Percentiles rank a stretch among this genome's conserved stretches.
phyloP scores from a whole-genome alignment of 2,329 filamentous ascomycete genomes.

The Stemphylium beticola region DNA sequence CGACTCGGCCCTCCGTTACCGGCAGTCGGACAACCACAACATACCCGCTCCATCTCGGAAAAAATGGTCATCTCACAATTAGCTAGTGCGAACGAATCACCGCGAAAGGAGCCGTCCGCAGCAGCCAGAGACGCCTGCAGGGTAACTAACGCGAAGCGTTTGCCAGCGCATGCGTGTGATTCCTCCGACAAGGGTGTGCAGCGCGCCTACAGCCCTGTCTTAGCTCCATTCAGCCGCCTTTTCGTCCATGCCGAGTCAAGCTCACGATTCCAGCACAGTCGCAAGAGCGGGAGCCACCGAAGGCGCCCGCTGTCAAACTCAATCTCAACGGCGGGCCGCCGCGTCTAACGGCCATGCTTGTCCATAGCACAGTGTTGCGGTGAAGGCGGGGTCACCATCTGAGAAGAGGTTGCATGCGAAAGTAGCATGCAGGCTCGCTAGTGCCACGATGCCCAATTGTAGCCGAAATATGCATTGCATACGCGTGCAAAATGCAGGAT shows the following conservation, averaged over 20 bases:
- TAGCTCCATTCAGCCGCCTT: not conserved
- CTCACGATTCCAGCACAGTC: not conserved
- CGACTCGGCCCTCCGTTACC: too few relatives aligned
- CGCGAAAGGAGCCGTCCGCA: not conserved
- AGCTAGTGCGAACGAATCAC: not conserved
- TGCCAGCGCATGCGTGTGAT: conserved; percentile 3
- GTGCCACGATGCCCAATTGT: not conserved
- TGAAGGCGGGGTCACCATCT: too few relatives aligned
- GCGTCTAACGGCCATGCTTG: not conserved
- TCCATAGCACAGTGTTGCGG: too few relatives aligned
- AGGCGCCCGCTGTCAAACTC: conserved; percentile 6
- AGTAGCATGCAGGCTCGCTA: too few relatives aligned
- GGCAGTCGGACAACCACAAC: too few relatives aligned
- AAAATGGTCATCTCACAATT: too few relatives aligned
- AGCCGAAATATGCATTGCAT: not conserved
- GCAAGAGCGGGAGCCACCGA: conserved; percentile 1
- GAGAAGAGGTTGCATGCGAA: too few relatives aligned
- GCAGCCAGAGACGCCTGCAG: not conserved
- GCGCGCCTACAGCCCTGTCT: not conserved
- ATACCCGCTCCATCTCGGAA: too few relatives aligned
- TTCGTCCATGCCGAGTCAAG: not conserved
- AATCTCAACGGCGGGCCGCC: not conserved
- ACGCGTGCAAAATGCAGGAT: not conserved
- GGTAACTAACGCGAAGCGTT: not conserved
- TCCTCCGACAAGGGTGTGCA: not conserved